Conservation (phyloP, 768 basidiomycete species). For the Rhodosporidiobolus sp. region DNA sequence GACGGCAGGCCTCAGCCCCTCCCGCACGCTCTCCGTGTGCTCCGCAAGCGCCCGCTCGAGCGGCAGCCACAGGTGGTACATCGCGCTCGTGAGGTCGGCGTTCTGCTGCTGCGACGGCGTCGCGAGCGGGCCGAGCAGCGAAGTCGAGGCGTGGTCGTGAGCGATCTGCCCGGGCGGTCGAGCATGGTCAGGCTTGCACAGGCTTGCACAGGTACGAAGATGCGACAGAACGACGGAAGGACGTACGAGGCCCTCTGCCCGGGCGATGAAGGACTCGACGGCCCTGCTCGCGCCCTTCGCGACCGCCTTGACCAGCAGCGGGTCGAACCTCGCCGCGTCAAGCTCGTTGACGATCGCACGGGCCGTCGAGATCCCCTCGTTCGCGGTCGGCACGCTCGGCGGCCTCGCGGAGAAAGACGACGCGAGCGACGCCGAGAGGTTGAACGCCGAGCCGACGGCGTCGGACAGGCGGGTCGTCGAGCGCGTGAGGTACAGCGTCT, state of each 20-base stretch:
- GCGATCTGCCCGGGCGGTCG: slow-evolving; percentile 62
- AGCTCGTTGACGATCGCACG: slow-evolving; percentile 83
- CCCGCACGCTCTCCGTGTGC: slow-evolving; percentile 53
- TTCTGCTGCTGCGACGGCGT: slow-evolving; percentile 77
- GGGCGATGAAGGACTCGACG: slow-evolving; percentile 65
- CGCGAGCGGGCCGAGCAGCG: slow-evolving; percentile 69
- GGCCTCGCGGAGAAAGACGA: slow-evolving; percentile 64
- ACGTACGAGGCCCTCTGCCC: slow-evolving; percentile 69
- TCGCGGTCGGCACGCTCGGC: slow-evolving; percentile 46
- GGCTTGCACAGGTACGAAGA: background rate
- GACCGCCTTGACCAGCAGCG: slow-evolving; percentile 72
- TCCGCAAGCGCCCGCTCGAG: slow-evolving; percentile 67
- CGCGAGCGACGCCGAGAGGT: slow-evolving; percentile 51
- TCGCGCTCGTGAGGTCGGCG: slow-evolving; percentile 68
- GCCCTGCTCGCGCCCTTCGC: slow-evolving; percentile 68
- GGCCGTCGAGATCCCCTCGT: slow-evolving; percentile 73
- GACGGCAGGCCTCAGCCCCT: slow-evolving; percentile 34
- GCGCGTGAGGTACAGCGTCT: slow-evolving; percentile 80
- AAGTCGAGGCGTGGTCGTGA: slow-evolving; percentile 72
- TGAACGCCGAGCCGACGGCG: slow-evolving; percentile 69
- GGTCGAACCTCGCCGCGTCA: slow-evolving; percentile 88
- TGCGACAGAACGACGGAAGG: slow-evolving; percentile 5
- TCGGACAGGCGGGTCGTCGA: slow-evolving; percentile 82
- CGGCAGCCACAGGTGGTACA: slow-evolving; percentile 72
- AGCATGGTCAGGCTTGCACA: too few species aligned